Conservation (phyloP, 108 stramenopile genomes). For the Cyclotella atomus region DNA sequence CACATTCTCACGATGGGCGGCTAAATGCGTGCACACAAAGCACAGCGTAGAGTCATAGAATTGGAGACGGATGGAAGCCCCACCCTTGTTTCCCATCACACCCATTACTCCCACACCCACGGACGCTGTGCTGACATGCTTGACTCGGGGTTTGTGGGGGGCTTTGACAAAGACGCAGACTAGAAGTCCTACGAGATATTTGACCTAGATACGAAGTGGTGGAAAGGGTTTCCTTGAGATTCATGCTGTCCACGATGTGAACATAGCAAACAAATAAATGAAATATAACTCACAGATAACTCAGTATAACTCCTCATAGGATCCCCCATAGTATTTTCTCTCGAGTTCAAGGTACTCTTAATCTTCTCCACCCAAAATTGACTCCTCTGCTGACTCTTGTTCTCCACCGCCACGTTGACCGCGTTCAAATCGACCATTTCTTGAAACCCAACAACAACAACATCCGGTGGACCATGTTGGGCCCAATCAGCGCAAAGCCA, state of each 20-base stretch:
- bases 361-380: slow-evolving; percentile 89
- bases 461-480: slow-evolving; percentile 71
- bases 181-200: slow-evolving; percentile 93
- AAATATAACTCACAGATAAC: slow-evolving; percentile 38
- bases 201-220: too few relatives aligned
- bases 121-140: slow-evolving; percentile 68
- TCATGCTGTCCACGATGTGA: too few relatives aligned
- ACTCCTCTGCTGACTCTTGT: slow-evolving; percentile 88
- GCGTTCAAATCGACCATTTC: slow-evolving; percentile 99
- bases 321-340: slow-evolving; percentile 56
- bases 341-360: slow-evolving; percentile 71
- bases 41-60: slow-evolving; percentile 94
- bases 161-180: slow-evolving; percentile 92
- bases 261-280: too few relatives aligned
- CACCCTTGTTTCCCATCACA: slow-evolving; percentile 99
- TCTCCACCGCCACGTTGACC: slow-evolving; percentile 97
- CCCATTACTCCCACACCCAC: slow-evolving; percentile 99
- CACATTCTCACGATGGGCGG: slow-evolving; percentile 98
- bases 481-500: slow-evolving; percentile 91
- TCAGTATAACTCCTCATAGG: slow-evolving; percentile 67
- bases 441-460: slow-evolving; percentile 96
- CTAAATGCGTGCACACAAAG: slow-evolving; percentile 95
- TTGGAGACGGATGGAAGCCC: slow-evolving; percentile 85
- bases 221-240: too few relatives aligned
- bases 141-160: slow-evolving; percentile 66